Conservation (phyloP, 1,284 basidiomycete genomes). For the Uromyces viciae-fabae region DNA sequence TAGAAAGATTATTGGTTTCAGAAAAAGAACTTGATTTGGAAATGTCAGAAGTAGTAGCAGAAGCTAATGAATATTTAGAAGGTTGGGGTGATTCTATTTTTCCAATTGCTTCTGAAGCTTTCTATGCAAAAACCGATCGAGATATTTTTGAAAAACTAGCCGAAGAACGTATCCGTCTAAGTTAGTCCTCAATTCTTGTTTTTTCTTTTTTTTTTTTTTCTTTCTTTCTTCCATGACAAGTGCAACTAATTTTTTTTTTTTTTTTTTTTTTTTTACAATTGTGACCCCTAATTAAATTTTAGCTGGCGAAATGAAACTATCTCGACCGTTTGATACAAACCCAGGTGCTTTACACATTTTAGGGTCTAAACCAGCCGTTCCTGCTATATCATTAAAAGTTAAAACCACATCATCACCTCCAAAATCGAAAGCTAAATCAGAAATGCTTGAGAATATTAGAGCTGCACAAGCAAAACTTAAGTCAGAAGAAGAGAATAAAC, state of each 20-base stretch:
- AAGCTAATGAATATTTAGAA: constrained; percentile 89
- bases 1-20: constrained; percentile 79
- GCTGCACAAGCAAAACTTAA: constrained; percentile 21
- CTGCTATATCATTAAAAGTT: neutral
- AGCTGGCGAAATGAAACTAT: neutral
- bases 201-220: neutral
- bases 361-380: constrained; percentile 8
- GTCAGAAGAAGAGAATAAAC: neutral
- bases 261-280: neutral
- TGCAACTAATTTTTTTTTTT: neutral
- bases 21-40: constrained; percentile 97
- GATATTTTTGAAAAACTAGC: neutral
- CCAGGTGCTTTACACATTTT: neutral
- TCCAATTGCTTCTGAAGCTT: constrained; percentile 63
- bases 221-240: neutral
- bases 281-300: neutral
- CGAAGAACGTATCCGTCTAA: neutral
- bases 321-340: neutral
- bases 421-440: neutral
- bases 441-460: constrained; percentile 6
- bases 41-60: constrained; percentile 86
- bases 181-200: neutral
- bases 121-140: neutral
- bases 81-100: constrained; percentile 96
- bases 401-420: neutral